phyloP scores from a whole-genome alignment of 352 stramenopile species.

The Pythium volutum region DNA sequence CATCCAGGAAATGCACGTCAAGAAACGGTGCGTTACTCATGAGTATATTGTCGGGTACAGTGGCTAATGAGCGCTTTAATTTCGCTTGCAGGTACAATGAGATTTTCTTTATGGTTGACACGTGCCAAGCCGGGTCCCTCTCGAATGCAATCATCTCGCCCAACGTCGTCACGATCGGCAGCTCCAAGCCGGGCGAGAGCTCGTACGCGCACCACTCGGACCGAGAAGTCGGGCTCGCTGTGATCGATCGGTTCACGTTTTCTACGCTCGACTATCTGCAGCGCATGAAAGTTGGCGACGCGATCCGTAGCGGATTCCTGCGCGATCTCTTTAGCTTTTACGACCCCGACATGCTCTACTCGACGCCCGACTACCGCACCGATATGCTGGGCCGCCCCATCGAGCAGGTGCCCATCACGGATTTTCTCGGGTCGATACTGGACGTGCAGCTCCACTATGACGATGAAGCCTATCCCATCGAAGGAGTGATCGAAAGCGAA shows the following conservation, averaged over 20 bases:
- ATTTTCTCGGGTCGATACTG: conserved; percentile 88
- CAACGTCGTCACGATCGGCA: conserved; percentile 93
- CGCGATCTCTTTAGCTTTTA: conserved; percentile 80
- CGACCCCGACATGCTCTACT: conserved; percentile 80
- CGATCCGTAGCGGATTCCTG: conserved; percentile 60
- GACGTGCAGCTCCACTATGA: conserved; percentile 72
- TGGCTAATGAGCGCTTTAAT: not conserved
- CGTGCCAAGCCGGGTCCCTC: conserved; percentile 95
- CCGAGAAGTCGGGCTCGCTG: conserved; percentile 72
- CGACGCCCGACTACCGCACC: conserved; percentile 72
- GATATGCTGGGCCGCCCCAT: conserved; percentile 73
- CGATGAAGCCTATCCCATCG: conserved; percentile 74
- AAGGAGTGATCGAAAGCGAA: conserved; percentile 13
- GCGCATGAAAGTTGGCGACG: conserved; percentile 75
- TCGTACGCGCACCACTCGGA: conserved; percentile 94
- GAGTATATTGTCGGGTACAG: not conserved
- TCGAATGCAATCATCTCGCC: conserved; percentile 80
- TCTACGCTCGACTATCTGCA: conserved; percentile 87
- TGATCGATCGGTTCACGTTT: conserved; percentile 91
- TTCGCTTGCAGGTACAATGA: conserved; percentile 80
- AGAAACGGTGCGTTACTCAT: conserved; percentile 59
- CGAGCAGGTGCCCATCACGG: conserved; percentile 75
- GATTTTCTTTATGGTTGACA: conserved; percentile 98
- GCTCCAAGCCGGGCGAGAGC: conserved; percentile 90
- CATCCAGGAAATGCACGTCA: conserved; percentile 94